Conservation (phyloP, 768 basidiomycete genomes). For the Pleurotus ostreatus region DNA sequence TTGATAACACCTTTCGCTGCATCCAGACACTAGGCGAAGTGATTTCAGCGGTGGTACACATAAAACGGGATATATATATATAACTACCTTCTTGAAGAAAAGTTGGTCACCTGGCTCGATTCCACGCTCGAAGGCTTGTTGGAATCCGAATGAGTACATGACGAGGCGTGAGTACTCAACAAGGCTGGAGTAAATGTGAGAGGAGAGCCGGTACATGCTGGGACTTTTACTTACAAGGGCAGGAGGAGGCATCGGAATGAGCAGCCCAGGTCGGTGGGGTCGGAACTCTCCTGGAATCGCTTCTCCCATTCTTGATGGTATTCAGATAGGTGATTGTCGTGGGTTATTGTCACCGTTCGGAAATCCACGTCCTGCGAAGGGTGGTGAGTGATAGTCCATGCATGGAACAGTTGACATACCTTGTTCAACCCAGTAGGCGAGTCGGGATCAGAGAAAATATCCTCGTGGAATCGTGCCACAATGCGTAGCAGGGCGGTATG, state of each 20-base stretch:
- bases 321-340: constrained; percentile 52
- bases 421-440: constrained; percentile 69
- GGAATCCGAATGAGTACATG: constrained; percentile 86
- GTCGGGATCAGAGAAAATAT: constrained; percentile 68
- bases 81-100: constrained; percentile 62
- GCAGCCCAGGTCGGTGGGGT: constrained; percentile 52
- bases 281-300: constrained; percentile 57
- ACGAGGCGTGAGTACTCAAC: constrained; percentile 77
- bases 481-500: constrained; percentile 69
- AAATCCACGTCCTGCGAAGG: constrained; percentile 58
- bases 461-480: constrained; percentile 71
- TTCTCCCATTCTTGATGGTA: constrained; percentile 67
- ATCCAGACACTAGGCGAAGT: constrained; percentile 52
- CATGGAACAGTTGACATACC: constrained; percentile 26
- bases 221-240: constrained; percentile 57
- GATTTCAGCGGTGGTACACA: constrained; percentile 5
- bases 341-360: constrained; percentile 53
- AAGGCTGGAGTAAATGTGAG: constrained; percentile 37
- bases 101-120: constrained; percentile 57
- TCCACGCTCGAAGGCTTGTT: constrained; percentile 74
- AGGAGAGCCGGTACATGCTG: too few species aligned
- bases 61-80: neutral
- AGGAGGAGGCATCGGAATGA: constrained; percentile 62
- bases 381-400: neutral
- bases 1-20: constrained; percentile 65